Percentiles rank a stretch among this genome's conserved stretches.
Evolutionary conservation across 1,284 basidiomycete species (phyloP).

Genomic region (Ganoderma sinense): DNA sequence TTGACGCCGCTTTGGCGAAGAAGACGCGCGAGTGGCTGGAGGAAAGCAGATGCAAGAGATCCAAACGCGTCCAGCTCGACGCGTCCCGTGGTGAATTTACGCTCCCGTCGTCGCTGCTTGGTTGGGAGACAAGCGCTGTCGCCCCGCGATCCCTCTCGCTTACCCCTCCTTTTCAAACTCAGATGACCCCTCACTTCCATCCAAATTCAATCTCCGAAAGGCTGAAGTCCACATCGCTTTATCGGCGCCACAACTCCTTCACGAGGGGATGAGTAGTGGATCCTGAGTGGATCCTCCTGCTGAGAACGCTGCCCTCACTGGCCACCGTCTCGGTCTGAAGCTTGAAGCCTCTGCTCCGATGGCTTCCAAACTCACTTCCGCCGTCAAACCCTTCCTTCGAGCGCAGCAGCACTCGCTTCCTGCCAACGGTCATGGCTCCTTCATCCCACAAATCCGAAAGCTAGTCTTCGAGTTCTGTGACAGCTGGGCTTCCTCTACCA

Average conservation of each 20-base stretch:
- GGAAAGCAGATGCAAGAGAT: constrained; percentile 23
- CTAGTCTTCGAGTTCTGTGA: constrained; percentile 88
- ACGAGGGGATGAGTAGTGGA: not conserved
- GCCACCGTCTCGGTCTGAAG: not conserved
- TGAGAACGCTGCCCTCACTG: not conserved
- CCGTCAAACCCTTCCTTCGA: constrained; percentile 55
- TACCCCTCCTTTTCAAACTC: constrained; percentile 29
- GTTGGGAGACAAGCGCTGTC: constrained; percentile 27
- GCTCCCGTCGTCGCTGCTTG: constrained; percentile 31
- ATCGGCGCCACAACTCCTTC: constrained; percentile 4
- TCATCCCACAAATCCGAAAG: constrained; percentile 79
- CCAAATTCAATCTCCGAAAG: constrained; percentile 11
- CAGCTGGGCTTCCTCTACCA: constrained; percentile 76
- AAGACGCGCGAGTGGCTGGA: constrained; percentile 45
- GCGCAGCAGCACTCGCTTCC: constrained; percentile 67
- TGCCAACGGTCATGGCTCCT: constrained; percentile 74
- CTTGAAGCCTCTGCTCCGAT: constrained; percentile 38
- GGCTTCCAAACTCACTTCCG: constrained; percentile 43
- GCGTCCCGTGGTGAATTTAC: constrained; percentile 39
- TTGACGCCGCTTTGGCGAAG: constrained; percentile 29
- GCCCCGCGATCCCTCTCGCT: constrained; percentile 25
- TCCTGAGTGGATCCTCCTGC: not conserved
- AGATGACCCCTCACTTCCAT: constrained; percentile 11
- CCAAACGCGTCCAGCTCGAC: constrained; percentile 39
- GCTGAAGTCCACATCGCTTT: too few species aligned